Base-by-base conservation (phyloP, 2,329 filamentous ascomycete genomes). In the Geosmithia morbida region DNA sequence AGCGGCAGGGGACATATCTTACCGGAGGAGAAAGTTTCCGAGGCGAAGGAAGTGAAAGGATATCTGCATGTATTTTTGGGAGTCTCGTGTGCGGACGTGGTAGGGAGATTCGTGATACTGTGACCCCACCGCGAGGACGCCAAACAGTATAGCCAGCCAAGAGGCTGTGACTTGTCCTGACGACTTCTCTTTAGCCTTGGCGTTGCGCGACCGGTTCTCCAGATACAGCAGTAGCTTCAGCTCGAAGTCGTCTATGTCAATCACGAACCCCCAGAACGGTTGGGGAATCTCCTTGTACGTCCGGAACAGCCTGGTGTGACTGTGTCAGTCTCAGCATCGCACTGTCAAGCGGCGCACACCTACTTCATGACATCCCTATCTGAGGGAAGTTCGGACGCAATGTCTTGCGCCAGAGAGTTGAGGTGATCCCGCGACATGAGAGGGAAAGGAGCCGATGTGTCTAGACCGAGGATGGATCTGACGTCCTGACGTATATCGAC, bases 211-310 rank as follows among this genome's bases (percentile, higher is more conserved):
- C 44, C 79, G 69, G 49, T 82, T 78, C 53, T 82, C 79, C 1
- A 83, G 66, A 52, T 83, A 82, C 19, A 78, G 67, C 69, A 82
- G 81, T 44, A 83, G 66, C 51, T 73, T 76, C 4, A 75, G 73
- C 54, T 83, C 79, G 26, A 83, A 71, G 47, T 81, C 78, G 48
- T 81, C 76, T 47, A 83, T 77, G 53, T 82, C 78, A 49, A 81
- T 72, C 17, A 83, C 74, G 45, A 83, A 79, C 1, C 78, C 78
- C 79, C 79, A 83, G 53, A 83, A 83, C 1, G 77, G 77, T 45
- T 83, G 79, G 2, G 79, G 74, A 20, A 80, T 78, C 56, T 82
- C 77, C 58, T 81, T 81, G 63, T 82, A 83, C 2, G 77, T 76
- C 43, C 75, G 72, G 56, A 83, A 82, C 7, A 81, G 65, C 55